Base-by-base conservation (phyloP, 192 early-diverging fungal genomes). In the Backusella liffmaniae region DNA sequence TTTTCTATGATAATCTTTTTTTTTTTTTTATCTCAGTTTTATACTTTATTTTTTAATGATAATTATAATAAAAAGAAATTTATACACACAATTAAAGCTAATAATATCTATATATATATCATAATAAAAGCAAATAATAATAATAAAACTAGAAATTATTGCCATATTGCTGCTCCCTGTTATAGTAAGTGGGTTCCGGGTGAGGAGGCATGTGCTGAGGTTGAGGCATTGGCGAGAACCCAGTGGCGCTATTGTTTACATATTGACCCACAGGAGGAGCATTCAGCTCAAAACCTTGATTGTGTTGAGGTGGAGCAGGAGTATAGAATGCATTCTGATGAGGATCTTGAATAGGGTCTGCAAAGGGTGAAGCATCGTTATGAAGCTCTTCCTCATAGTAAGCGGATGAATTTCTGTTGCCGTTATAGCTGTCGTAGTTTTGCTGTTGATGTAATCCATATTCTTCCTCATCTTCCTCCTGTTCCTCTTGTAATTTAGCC, bases 171-270 rank as follows among this genome's bases (percentile, higher is more conserved):
- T 62, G 56, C 13, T 62, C 56, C 2, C 56, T 18, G 42, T 44
- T 71, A 32, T 71, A 71, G 23, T 49, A 71, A 49, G 70, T 49
- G 15, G 70, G 70, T 29, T 71, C 70, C 15, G 70, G 70, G 2
- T 71, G 76, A 87, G 81, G 79, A 86, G 79, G 59, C 74, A 77
- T 51, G 34, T 44, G 73, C 15, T 67, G 39, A 23, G 73, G 75
- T 8, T 70, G 53, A 9, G 75, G 68, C 67, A 76, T 76, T 39
- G 75, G 67, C 9, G 74, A 32, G 13, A 71, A 71, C 5, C 5
- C 42, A 44, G 42, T 44, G 13, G 21, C 23, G 29, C 42, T 75
- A 44, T 51, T 21, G 21, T 70, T 53, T 41, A 23, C 46, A 46
- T 70, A 69, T 35, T 76, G 69, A 4, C 69, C 75, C 13, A 68